Conservation (phyloP, 2,329 filamentous ascomycete genomes). For the Sporothrix inflata region DNA sequence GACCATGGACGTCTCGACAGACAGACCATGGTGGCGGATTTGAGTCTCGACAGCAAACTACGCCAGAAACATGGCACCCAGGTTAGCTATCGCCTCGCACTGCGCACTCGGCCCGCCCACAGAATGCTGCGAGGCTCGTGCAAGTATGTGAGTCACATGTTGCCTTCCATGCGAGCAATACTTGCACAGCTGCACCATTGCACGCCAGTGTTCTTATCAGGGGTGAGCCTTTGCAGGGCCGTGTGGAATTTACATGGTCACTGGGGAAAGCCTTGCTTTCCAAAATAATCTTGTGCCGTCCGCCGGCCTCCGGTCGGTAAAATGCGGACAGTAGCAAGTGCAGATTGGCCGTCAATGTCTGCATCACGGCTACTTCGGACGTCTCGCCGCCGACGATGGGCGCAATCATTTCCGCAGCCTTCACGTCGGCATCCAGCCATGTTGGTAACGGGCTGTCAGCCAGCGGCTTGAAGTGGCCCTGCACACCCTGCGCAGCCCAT, state of each 20-base stretch:
- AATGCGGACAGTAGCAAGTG: conserved; percentile 84
- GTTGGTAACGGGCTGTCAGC: conserved; percentile 68
- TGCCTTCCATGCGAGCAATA: not conserved
- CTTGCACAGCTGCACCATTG: not conserved
- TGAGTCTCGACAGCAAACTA: conserved; percentile 86
- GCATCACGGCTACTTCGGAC: conserved; percentile 84
- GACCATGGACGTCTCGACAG: conserved; percentile 71
- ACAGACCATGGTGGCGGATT: conserved; percentile 69
- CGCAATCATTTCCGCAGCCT: conserved; percentile 70
- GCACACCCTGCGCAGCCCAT: conserved; percentile 83
- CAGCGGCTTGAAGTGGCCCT: conserved; percentile 77
- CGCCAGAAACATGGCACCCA: not conserved
- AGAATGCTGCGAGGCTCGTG: not conserved
- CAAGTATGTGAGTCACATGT: not conserved
- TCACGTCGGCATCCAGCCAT: conserved; percentile 80
- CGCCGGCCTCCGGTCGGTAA: conserved; percentile 66
- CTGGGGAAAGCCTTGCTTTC: conserved; percentile 90
- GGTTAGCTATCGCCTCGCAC: not conserved
- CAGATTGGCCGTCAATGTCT: conserved; percentile 79
- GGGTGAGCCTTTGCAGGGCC: not conserved
- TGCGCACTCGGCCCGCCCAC: no score
- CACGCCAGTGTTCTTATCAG: not conserved
- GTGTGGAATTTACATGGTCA: conserved; percentile 59
- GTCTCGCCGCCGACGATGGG: conserved; percentile 74
- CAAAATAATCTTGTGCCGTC: conserved; percentile 75